phyloP scores from a whole-genome alignment of 129 eudicot genomes.

The Arctium minus region DNA sequence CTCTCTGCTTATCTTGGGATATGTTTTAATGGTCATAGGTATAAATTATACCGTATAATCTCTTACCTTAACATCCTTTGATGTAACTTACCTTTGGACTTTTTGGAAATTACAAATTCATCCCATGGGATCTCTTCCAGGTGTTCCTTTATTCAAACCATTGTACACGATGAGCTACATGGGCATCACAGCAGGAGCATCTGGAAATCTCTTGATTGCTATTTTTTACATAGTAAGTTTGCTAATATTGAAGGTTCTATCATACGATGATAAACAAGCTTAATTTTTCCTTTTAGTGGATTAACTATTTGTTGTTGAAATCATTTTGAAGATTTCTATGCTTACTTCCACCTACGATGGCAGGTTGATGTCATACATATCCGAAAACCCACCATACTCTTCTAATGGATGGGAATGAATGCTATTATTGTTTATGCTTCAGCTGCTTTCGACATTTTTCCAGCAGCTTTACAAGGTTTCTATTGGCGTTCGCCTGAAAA shows the following conservation, averaged over 20 bases:
- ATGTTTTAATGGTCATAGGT: too few relatives aligned
- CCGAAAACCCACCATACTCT: constrained; percentile 48
- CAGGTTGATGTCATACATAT: constrained; percentile 75
- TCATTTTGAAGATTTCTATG: constrained; percentile 5
- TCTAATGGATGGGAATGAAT: constrained; percentile 96
- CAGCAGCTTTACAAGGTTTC: constrained; percentile 78
- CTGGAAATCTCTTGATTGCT: constrained; percentile 67
- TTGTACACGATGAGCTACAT: constrained; percentile 19
- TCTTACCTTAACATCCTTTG: too few relatives aligned
- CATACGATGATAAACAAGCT: neutral
- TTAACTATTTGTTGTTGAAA: neutral
- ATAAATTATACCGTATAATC: too few relatives aligned
- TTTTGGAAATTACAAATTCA: too few relatives aligned
- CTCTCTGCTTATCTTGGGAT: too few relatives aligned
- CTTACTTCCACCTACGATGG: constrained; percentile 17
- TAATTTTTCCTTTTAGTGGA: neutral
- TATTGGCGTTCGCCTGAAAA: constrained; percentile 75
- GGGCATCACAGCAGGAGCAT: constrained; percentile 82
- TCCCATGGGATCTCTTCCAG: too few relatives aligned
- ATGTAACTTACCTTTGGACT: too few relatives aligned
- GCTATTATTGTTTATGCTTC: constrained; percentile 84
- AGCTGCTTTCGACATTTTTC: constrained; percentile 84
- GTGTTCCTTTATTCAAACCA: too few relatives aligned
- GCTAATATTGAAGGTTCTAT: too few relatives aligned
- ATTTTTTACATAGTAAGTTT: constrained; percentile 52